phyloP scores from a whole-genome alignment of 805 yeast genomes.

The Priceomyces medius region DNA sequence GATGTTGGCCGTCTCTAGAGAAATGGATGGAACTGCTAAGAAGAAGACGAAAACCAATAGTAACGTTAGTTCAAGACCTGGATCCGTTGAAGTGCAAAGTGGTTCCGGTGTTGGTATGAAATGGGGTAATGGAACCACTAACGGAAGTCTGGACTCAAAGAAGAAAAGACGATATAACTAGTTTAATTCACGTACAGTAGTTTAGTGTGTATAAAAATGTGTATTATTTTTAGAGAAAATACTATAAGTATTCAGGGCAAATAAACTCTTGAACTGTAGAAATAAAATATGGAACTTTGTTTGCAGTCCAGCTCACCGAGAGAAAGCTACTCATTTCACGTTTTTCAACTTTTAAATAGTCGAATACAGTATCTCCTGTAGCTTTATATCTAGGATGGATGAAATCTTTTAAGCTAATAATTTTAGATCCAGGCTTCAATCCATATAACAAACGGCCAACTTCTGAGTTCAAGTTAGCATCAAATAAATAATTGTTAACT shows the following conservation, averaged over 20 bases:
- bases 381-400: slow-evolving; percentile 75
- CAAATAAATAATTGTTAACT: slow-evolving; percentile 82
- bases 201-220: neutral
- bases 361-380: slow-evolving; percentile 56
- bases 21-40: slow-evolving; percentile 62
- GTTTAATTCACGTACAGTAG: neutral
- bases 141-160: neutral
- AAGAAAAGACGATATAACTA: neutral
- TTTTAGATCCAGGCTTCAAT: slow-evolving; percentile 69
- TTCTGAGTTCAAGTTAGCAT: slow-evolving; percentile 64
- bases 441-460: slow-evolving; percentile 65
- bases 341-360: slow-evolving; percentile 61
- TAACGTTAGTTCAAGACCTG: slow-evolving; percentile 30
- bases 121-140: neutral
- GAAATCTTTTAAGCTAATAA: slow-evolving; percentile 75
- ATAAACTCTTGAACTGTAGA: slow-evolving; percentile 58
- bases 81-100: slow-evolving; percentile 30
- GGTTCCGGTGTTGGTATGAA: slow-evolving; percentile 4
- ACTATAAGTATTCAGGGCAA: slow-evolving; percentile 29
- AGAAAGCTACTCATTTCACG: slow-evolving; percentile 59
- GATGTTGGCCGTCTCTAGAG: slow-evolving; percentile 66
- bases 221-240: neutral
- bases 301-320: slow-evolving; percentile 89
- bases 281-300: slow-evolving; percentile 75
- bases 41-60: slow-evolving; percentile 27